These are phyloP conservation scores for Ganoderma lingzhi DNA, from an alignment of 1,284 basidiomycete species.

Conservation along the genomic window DNA sequence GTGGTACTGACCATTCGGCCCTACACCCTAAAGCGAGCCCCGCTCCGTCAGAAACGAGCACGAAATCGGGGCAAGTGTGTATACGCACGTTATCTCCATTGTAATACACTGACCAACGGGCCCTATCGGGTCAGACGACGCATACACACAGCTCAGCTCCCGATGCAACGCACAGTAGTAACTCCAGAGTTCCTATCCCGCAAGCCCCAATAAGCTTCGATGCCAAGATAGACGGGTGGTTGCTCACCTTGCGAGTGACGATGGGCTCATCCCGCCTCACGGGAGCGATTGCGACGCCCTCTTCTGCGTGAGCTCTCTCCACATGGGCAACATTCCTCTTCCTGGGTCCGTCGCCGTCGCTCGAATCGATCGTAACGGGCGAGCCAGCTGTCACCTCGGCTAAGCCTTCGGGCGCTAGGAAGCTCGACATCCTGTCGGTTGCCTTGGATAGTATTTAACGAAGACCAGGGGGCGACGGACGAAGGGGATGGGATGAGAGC, in stretches of 20 bases:
- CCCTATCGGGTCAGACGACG: not conserved
- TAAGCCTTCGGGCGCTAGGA: conserved; percentile 22
- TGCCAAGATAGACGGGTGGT: not conserved
- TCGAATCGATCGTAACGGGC: conserved; percentile 15
- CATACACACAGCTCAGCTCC: not conserved
- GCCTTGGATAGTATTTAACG: not conserved
- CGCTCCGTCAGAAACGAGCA: not conserved
- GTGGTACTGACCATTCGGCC: conserved; percentile 54
- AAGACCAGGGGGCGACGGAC: not conserved
- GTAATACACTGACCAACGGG: conserved; percentile 61
- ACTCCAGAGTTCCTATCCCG: conserved; percentile 70
- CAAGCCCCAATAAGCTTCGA: not conserved
- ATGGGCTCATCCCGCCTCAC: conserved; percentile 39
- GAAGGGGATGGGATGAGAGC: not conserved
- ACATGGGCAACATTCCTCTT: conserved; percentile 14
- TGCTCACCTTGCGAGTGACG: conserved; percentile 42
- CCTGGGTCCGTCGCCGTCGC: conserved; percentile 12
- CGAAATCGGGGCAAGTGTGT: conserved; percentile 11
- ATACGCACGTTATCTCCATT: conserved; percentile 71
- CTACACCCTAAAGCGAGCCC: conserved; percentile 57
- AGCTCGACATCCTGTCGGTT: conserved; percentile 24
- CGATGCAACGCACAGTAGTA: conserved; percentile 65
- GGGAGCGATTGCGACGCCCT: conserved; percentile 31
- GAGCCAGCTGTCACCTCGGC: conserved; percentile 15
- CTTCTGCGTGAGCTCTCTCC: conserved; percentile 10